Conservation (phyloP, 768 basidiomycete genomes). For the Ramaria sp. region DNA sequence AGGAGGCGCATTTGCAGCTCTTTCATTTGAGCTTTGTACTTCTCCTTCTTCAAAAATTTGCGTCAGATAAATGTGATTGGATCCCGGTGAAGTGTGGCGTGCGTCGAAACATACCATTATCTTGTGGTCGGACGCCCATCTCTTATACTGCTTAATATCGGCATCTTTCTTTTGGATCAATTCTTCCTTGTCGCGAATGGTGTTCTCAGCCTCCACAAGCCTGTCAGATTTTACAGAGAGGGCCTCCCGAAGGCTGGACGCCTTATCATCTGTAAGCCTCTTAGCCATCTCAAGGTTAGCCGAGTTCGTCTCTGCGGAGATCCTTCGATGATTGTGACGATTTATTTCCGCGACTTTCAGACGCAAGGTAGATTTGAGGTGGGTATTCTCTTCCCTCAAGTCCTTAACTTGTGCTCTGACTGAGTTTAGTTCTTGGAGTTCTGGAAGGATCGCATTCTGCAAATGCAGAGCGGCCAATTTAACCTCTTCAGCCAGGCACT, state of each 20-base stretch:
- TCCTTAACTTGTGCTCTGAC: background rate
- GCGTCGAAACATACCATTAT: background rate
- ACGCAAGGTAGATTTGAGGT: background rate
- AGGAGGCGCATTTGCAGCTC: background rate
- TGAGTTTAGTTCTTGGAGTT: background rate
- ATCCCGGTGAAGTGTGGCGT: no score
- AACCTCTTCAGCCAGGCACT: slow-evolving; percentile 1
- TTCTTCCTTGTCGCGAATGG: background rate
- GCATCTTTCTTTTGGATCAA: background rate
- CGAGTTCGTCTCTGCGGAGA: background rate
- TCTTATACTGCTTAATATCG: background rate
- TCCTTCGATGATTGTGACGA: background rate
- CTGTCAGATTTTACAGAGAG: background rate
- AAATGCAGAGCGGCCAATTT: background rate
- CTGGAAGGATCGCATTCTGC: background rate
- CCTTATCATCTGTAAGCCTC: background rate
- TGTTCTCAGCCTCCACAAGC: background rate
- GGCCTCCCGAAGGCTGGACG: background rate
- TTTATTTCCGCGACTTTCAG: background rate
- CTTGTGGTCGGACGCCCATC: slow-evolving; percentile 1
- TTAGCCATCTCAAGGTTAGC: slow-evolving; percentile 1
- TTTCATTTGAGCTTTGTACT: background rate
- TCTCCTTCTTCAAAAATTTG: background rate
- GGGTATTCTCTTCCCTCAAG: background rate
- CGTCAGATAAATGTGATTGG: background rate